These are phyloP conservation scores for Populus deltoides DNA, from an alignment of 345 rosid genomes.

Conservation along the genomic window DNA sequence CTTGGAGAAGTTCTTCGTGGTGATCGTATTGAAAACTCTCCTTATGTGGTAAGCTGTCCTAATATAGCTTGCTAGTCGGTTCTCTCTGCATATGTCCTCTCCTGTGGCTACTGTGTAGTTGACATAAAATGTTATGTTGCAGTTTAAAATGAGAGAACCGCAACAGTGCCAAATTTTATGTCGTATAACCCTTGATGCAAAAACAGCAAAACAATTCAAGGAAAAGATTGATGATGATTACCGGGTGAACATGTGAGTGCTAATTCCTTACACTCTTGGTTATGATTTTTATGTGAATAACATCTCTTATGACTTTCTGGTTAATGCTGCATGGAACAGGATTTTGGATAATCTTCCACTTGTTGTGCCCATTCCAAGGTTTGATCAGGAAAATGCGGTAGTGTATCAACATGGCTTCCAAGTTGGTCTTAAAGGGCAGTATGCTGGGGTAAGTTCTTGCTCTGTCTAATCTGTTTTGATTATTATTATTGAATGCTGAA, in stretches of 20 bases:
- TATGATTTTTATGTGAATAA: not conserved
- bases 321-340: constrained; percentile 30
- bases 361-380: constrained; percentile 54
- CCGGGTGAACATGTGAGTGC: constrained; percentile 69
- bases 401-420: constrained; percentile 63
- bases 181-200: constrained; percentile 47
- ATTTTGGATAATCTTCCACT: constrained; percentile 79
- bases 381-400: constrained; percentile 42
- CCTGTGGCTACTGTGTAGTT: constrained; percentile 2
- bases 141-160: constrained; percentile 88
- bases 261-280: not conserved
- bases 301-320: not conserved
- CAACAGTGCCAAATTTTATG: constrained; percentile 61
- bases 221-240: constrained; percentile 87
- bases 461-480: constrained; percentile 4
- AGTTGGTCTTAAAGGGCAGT: constrained; percentile 64
- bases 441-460: constrained; percentile 53
- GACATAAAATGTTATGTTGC: constrained; percentile 23
- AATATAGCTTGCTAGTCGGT: not conserved
- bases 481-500: not conserved
- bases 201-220: constrained; percentile 59
- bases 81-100: not conserved
- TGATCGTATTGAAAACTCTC: constrained; percentile 88
- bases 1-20: constrained; percentile 95
- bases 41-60: constrained; percentile 52